Conservation (phyloP, 352 stramenopile genomes). For the Globisporangium cystogenes region DNA sequence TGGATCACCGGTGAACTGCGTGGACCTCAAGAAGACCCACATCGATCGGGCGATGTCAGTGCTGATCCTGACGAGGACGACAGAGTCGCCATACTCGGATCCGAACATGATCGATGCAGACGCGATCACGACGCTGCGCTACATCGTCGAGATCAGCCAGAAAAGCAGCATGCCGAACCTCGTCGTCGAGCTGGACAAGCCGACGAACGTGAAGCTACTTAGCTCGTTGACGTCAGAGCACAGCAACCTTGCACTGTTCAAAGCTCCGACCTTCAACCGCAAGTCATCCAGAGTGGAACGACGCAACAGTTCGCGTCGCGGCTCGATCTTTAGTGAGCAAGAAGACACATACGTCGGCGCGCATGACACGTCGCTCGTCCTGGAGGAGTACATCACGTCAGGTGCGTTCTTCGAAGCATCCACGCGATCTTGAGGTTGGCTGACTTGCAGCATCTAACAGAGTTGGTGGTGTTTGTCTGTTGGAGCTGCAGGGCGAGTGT, state of each 20-base stretch:
- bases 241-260: slow-evolving; percentile 27
- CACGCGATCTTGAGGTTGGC: not conserved
- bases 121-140: slow-evolving; percentile 74
- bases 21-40: slow-evolving; percentile 59
- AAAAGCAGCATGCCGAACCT: slow-evolving; percentile 60
- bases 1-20: slow-evolving; percentile 71
- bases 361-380: slow-evolving; percentile 33
- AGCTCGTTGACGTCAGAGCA: slow-evolving; percentile 63
- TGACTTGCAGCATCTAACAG: not conserved
- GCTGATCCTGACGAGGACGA: slow-evolving; percentile 54
- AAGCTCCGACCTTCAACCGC: slow-evolving; percentile 28
- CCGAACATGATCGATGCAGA: slow-evolving; percentile 81
- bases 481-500: slow-evolving; percentile 39
- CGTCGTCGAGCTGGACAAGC: slow-evolving; percentile 63
- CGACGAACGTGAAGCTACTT: slow-evolving; percentile 76
- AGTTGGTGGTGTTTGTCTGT: not conserved
- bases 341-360: slow-evolving; percentile 24
- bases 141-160: slow-evolving; percentile 79
- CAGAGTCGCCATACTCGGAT: slow-evolving; percentile 49
- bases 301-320: slow-evolving; percentile 29
- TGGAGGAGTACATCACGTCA: slow-evolving; percentile 71
- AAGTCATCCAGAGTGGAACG: slow-evolving; percentile 41
- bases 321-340: slow-evolving; percentile 31
- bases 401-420: slow-evolving; percentile 13
- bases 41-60: slow-evolving; percentile 53